phyloP scores from a whole-genome alignment of 495 filamentous ascomycete species.

The Penicillium bovifimosum region DNA sequence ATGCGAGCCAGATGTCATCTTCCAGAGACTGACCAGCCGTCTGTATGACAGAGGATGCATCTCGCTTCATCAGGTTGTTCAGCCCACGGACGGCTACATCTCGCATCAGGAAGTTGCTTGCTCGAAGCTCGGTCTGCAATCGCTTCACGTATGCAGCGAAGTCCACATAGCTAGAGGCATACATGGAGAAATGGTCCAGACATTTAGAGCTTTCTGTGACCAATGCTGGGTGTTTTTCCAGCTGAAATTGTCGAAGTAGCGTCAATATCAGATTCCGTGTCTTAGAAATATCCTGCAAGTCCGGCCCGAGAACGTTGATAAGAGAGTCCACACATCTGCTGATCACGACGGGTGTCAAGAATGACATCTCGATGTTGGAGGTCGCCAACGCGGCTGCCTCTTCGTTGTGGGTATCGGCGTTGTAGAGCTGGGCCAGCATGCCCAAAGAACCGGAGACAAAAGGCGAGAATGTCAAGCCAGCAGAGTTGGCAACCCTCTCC shows the following conservation, averaged over 20 bases:
- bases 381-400: conserved; percentile 71
- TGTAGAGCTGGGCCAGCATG: conserved; percentile 88
- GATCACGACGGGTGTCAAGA: conserved; percentile 74
- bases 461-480: conserved; percentile 83
- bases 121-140: conserved; percentile 70
- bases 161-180: conserved; percentile 80
- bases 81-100: conserved; percentile 82
- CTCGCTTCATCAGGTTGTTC: conserved; percentile 90
- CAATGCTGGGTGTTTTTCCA: conserved; percentile 68
- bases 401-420: conserved; percentile 82
- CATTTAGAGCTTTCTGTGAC: conserved; percentile 75
- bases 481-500: conserved; percentile 82
- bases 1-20: conserved; percentile 83
- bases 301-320: conserved; percentile 92
- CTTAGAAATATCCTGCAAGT: conserved; percentile 90
- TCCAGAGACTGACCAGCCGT: conserved; percentile 73
- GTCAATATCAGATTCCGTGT: conserved; percentile 85
- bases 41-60: conserved; percentile 71
- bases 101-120: conserved; percentile 58
- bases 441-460: conserved; percentile 88
- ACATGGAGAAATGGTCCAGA: conserved; percentile 85
- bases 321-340: conserved; percentile 87
- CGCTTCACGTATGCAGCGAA: conserved; percentile 76
- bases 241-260: conserved; percentile 74
- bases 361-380: conserved; percentile 82